Percentiles rank a stretch among this genome's conserved stretches.
Conservation (phyloP, 2,329 filamentous ascomycete species). For the Plectosphaerella sp. region DNA sequence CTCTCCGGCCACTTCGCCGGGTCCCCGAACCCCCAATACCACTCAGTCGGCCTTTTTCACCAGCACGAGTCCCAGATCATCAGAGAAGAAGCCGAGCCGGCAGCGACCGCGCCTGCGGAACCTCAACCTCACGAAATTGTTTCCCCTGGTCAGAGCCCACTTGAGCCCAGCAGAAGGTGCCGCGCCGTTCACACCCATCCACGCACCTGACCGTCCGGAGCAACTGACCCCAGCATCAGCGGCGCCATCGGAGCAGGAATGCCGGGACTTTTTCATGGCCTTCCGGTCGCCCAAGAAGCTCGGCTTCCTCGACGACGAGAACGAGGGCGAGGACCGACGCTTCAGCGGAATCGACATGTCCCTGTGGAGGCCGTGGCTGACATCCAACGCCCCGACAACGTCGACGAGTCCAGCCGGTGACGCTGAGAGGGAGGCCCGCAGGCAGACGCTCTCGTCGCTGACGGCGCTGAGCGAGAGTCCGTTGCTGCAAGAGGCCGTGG, state of each 20-base stretch:
- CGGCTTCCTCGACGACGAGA: neutral
- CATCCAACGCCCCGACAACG: neutral
- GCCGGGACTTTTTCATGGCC: constrained; percentile 10
- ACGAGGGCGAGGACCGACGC: neutral
- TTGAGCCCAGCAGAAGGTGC: neutral
- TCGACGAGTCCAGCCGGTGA: neutral
- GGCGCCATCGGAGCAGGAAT: constrained; percentile 12
- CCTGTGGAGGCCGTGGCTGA: constrained; percentile 6
- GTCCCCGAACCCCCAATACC: neutral
- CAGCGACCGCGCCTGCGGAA: neutral
- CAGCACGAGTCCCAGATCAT: neutral
- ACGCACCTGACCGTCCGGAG: constrained; percentile 11
- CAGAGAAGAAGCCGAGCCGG: neutral
- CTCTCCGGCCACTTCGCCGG: neutral
- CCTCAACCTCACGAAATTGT: neutral
- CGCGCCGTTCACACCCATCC: constrained; percentile 6
- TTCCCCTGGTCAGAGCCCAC: neutral
- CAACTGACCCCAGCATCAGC: constrained; percentile 8
- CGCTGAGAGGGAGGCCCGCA: neutral
- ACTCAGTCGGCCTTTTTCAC: no score
- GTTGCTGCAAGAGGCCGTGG: neutral
- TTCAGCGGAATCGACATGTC: constrained; percentile 3
- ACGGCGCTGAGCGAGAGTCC: neutral
- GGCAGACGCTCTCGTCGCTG: constrained; percentile 7
- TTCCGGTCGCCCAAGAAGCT: constrained; percentile 1